These are phyloP conservation scores for Thelonectria olida DNA, from an alignment of 2,329 filamentous ascomycete genomes.

Conservation along the genomic window DNA sequence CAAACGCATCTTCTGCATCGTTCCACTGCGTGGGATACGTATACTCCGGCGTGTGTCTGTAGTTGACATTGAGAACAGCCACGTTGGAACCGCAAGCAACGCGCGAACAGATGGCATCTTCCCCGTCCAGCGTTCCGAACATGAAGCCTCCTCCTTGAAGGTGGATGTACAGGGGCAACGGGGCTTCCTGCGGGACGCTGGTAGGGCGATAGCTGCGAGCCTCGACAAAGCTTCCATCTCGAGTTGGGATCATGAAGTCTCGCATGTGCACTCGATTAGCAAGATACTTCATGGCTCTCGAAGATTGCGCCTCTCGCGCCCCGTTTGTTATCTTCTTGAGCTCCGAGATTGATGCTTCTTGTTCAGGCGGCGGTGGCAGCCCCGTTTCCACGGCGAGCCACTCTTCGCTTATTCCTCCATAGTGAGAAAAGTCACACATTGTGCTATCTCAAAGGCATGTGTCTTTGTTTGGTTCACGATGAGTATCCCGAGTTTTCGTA, in stretches of 20 bases:
- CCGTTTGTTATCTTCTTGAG: slow-evolving; percentile 24
- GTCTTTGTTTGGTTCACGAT: background rate
- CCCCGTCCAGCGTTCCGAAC: slow-evolving; percentile 61
- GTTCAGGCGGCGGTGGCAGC: slow-evolving; percentile 14
- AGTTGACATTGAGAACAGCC: slow-evolving; percentile 64
- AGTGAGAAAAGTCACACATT: slow-evolving; percentile 46
- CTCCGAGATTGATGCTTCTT: slow-evolving; percentile 21
- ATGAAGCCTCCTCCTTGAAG: slow-evolving; percentile 66
- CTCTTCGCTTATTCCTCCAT: slow-evolving; percentile 52
- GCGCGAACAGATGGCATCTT: slow-evolving; percentile 61
- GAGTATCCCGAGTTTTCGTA: background rate
- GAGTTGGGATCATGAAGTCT: slow-evolving; percentile 41
- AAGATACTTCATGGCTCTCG: slow-evolving; percentile 16
- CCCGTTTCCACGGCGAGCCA: slow-evolving; percentile 51
- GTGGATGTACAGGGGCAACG: slow-evolving; percentile 60
- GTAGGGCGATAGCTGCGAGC: slow-evolving; percentile 35
- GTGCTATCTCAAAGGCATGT: background rate
- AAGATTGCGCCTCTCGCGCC: slow-evolving; percentile 22
- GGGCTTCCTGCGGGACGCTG: slow-evolving; percentile 38
- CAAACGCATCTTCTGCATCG: slow-evolving; percentile 63
- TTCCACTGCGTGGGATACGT: slow-evolving; percentile 61
- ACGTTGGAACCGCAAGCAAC: slow-evolving; percentile 54
- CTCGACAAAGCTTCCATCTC: slow-evolving; percentile 29
- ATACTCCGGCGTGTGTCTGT: slow-evolving; percentile 66
- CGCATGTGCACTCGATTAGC: slow-evolving; percentile 42